phyloP scores from a whole-genome alignment of 495 filamentous ascomycete genomes.

The Xylaria scruposa region DNA sequence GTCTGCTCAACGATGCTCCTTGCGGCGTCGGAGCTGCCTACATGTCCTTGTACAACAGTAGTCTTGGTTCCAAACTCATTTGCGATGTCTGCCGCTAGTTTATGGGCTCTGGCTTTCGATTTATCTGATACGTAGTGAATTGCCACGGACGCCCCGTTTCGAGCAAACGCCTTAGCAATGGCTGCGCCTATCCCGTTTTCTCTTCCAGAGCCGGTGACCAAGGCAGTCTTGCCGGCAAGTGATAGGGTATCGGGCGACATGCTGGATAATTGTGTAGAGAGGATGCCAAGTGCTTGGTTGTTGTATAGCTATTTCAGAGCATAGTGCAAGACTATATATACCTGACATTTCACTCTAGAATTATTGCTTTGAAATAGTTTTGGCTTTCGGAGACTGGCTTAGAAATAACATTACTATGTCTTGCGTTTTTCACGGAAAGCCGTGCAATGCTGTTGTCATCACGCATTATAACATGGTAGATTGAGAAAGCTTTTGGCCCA shows the following conservation, averaged over 20 bases:
- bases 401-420: background rate
- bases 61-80: slow-evolving; percentile 35
- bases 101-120: slow-evolving; percentile 30
- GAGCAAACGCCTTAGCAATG: slow-evolving; percentile 45
- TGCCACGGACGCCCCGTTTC: slow-evolving; percentile 48
- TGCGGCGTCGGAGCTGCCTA: slow-evolving; percentile 39
- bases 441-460: background rate
- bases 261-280: background rate
- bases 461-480: background rate
- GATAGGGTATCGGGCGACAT: slow-evolving; percentile 31
- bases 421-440: background rate
- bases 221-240: slow-evolving; percentile 54
- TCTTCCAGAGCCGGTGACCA: slow-evolving; percentile 54
- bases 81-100: slow-evolving; percentile 33
- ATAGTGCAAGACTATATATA: background rate
- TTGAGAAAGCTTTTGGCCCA: background rate
- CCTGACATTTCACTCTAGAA: background rate
- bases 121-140: slow-evolving; percentile 41
- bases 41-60: slow-evolving; percentile 47
- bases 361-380: background rate
- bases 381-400: background rate
- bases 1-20: slow-evolving; percentile 43
- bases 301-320: background rate
- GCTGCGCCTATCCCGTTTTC: slow-evolving; percentile 52
- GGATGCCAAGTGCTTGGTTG: background rate